These are phyloP conservation scores for Lasiosphaeriaceae sp. DNA, from an alignment of 495 filamentous ascomycete genomes.

Conservation along the genomic window DNA sequence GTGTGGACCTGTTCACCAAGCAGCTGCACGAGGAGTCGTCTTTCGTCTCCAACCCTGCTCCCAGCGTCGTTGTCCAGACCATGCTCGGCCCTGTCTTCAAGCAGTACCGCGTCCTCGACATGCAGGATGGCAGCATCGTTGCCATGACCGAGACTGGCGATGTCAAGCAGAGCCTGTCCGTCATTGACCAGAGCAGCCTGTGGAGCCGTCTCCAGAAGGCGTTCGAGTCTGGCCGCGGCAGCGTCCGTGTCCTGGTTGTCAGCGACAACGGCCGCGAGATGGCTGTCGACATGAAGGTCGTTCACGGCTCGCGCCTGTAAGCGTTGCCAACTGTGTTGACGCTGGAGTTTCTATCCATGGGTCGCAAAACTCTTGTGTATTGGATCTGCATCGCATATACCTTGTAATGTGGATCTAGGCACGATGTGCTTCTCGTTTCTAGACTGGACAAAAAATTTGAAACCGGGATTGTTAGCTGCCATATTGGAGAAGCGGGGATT, in stretches of 20 bases:
- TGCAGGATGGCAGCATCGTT: slow-evolving; percentile 72
- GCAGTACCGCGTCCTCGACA: slow-evolving; percentile 99
- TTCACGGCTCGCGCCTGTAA: slow-evolving; percentile 67
- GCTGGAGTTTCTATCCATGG: neutral
- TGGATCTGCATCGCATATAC: slow-evolving; percentile 6
- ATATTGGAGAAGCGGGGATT: slow-evolving; percentile 8
- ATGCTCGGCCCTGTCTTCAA: slow-evolving; percentile 99
- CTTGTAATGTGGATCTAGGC: slow-evolving; percentile 19
- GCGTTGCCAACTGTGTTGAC: slow-evolving; percentile 1
- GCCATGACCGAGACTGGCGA: slow-evolving; percentile 67
- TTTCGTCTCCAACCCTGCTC: slow-evolving; percentile 94
- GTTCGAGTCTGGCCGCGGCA: slow-evolving; percentile 89
- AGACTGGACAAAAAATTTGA: slow-evolving; percentile 29
- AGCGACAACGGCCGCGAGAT: slow-evolving; percentile 91
- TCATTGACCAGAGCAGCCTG: slow-evolving; percentile 89
- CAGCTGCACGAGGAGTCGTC: slow-evolving; percentile 98
- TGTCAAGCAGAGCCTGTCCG: slow-evolving; percentile 92
- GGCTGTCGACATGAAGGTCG: slow-evolving; percentile 97
- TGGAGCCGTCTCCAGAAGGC: slow-evolving; percentile 76
- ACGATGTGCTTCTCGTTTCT: slow-evolving; percentile 19
- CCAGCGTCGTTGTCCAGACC: slow-evolving; percentile 96
- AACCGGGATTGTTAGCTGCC: slow-evolving; percentile 1
- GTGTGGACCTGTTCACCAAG: slow-evolving; percentile 99
- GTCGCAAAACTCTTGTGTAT: slow-evolving; percentile 12
- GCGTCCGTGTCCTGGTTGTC: slow-evolving; percentile 92